These are phyloP conservation scores for Petunia axillaris DNA, from an alignment of 257 asterid genomes.

Conservation along the genomic window DNA sequence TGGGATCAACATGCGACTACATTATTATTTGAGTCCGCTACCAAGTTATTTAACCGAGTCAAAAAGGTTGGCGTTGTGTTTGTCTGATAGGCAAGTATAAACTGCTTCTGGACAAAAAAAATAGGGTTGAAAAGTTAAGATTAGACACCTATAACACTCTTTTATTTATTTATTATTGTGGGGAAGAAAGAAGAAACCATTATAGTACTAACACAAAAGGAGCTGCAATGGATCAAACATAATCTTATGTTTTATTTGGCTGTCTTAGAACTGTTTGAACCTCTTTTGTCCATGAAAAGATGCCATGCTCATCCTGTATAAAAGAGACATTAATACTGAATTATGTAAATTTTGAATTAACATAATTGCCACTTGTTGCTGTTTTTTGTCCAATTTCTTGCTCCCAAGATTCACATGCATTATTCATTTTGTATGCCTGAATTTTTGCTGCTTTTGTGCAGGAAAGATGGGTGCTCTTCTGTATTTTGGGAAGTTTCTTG, in stretches of 20 bases:
- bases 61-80: constrained; percentile 23
- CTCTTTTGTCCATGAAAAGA: constrained; percentile 18
- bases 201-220: not conserved
- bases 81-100: constrained; percentile 27
- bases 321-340: not conserved
- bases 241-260: constrained; percentile 30
- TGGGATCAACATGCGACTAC: constrained; percentile 28
- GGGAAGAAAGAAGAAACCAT: not conserved
- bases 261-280: constrained; percentile 24
- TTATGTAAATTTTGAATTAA: not conserved
- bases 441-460: constrained; percentile 17
- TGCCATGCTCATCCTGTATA: not conserved
- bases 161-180: constrained; percentile 10
- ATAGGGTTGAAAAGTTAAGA: constrained; percentile 29
- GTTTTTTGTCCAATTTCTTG: not conserved
- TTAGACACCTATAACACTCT: constrained; percentile 28
- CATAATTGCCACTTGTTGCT: constrained; percentile 1
- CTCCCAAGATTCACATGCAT: not conserved
- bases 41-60: constrained; percentile 22
- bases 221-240: constrained; percentile 27
- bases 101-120: constrained; percentile 26
- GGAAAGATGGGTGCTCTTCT: constrained; percentile 15
- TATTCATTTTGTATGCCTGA: constrained; percentile 28
- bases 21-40: constrained; percentile 27
- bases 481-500: constrained; percentile 22